Base-by-base conservation (phyloP, 805 yeast genomes). In the Millerozyma miso region DNA sequence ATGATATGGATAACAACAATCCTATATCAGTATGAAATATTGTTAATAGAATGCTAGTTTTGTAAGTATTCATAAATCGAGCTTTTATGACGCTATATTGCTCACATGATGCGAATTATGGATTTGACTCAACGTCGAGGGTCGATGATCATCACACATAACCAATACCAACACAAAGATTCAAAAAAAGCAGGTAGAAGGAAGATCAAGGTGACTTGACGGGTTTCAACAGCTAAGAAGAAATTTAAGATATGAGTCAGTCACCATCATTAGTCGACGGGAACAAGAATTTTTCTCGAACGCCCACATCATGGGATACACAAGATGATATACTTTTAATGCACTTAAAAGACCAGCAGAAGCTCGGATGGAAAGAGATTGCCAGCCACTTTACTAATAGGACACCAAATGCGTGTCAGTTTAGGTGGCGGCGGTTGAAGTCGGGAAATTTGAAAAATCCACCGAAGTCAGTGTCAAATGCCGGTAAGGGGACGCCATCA, bases 231-330 rank as follows among this genome's bases (percentile, higher is more conserved):
- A 23, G 14, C 13, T 13, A 10, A 35, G 14, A 35, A 35, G 16
- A 18, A 14, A 3, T 16, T 19, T 5, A 18, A 3, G 29, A 18
- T 14, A 35, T 35, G 14, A 17, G 14, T 19, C 3, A 18, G 20
- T 35, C 18, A 35, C 14, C 20, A 35, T 16, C 19, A n/a, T 18
- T 16, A 35, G n/a, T 35, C n/a, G 38, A 35, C 8, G 20, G 14
- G 26, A 35, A 53, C 37, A 65, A 65, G 45, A 54, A 53, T 44
- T 56, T 54, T 44, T 54, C 65, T 38, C 53, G 74, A 31, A 70
- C 76, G 4, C 76, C 76, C 12, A 69, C 76, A 3, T 69, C 74
- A 3, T 71, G 76, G 76, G 76, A 71, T 49, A 70, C 75, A 14
- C 73, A 64, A 48, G 76, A 71, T 53, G 76, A 71, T 49, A 55